A percentile compares a stretch with the other conserved stretches of the same genome.
These are phyloP conservation scores for Eudorina sp. DNA, from an alignment of 139 green algal species.

Conservation along the genomic window DNA sequence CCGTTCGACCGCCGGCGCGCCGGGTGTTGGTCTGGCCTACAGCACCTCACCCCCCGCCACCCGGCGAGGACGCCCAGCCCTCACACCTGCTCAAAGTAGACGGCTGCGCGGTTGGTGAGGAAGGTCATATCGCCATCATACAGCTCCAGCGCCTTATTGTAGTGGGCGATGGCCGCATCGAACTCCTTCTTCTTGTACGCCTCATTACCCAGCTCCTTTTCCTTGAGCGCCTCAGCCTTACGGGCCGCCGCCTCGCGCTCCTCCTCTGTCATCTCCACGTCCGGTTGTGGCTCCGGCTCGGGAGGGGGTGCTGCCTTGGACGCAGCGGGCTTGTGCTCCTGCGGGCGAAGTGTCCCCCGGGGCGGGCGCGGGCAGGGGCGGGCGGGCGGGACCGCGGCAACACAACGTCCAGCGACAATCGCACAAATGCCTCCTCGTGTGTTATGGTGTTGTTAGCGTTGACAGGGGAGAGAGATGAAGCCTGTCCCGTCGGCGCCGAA, in stretches of 20 bases:
- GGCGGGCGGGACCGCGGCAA: no score
- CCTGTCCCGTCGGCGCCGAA: no score
- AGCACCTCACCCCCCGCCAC: no score
- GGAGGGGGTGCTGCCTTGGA: conserved; percentile 19
- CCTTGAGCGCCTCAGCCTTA: conserved; percentile 68
- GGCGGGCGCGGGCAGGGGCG: no score
- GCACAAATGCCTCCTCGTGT: no score
- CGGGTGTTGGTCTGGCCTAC: no score
- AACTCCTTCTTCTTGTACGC: conserved; percentile 96
- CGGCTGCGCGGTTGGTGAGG: conserved; percentile 96
- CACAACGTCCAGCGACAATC: no score
- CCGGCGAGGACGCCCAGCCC: no score
- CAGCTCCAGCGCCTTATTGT: conserved; percentile 91
- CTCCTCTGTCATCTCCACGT: conserved; percentile 39
- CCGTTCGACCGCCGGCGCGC: no score
- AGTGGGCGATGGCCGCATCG: conserved; percentile 90
- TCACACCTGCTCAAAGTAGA: conserved; percentile 90
- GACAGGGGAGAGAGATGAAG: no score
- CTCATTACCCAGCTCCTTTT: conserved; percentile 94
- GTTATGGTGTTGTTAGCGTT: no score
- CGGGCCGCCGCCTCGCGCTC: conserved; percentile 25
- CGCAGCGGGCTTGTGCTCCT: conserved; percentile 23
- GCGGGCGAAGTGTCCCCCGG: no score
- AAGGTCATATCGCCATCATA: conserved; percentile 94
- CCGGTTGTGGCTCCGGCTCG: conserved; percentile 28